phyloP scores from a whole-genome alignment of 1,284 basidiomycete genomes.

The Calocybe gambosa region DNA sequence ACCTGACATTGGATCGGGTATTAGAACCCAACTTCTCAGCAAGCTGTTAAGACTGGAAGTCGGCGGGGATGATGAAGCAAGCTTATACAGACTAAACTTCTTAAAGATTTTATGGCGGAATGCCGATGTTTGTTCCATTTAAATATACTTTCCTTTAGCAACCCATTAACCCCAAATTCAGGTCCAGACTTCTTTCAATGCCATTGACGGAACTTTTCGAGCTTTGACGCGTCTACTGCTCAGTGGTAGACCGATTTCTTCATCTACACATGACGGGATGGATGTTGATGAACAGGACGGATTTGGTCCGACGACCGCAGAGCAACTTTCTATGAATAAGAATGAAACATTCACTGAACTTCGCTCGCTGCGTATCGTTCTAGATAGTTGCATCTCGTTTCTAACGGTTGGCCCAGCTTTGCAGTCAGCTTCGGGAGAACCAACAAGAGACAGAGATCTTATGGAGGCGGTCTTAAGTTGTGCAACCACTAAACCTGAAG shows the following conservation, averaged over 20 bases:
- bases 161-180: conserved; percentile 19
- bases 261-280: conserved; percentile 16
- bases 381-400: conserved; percentile 48
- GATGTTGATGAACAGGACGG: conserved; percentile 55
- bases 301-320: conserved; percentile 49
- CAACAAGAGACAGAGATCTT: conserved; percentile 60
- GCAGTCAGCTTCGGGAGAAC: conserved; percentile 48
- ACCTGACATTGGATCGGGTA: conserved; percentile 62
- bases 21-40: conserved; percentile 48
- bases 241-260: conserved; percentile 14
- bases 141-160: neutral
- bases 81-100: conserved; percentile 28
- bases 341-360: conserved; percentile 24
- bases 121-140: conserved; percentile 44
- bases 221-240: conserved; percentile 23
- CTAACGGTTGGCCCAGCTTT: conserved; percentile 54
- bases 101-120: conserved; percentile 55
- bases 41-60: conserved; percentile 24
- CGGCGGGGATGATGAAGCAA: conserved; percentile 10
- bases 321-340: conserved; percentile 22
- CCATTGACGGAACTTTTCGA: conserved; percentile 33
- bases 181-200: conserved; percentile 51
- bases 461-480: conserved; percentile 51
- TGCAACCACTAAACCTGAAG: conserved; percentile 35
- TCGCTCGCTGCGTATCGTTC: conserved; percentile 26